These are phyloP conservation scores for Chlamydomonas reinhardtii DNA, from an alignment of 163 green algal species.

Conservation along the genomic window DNA sequence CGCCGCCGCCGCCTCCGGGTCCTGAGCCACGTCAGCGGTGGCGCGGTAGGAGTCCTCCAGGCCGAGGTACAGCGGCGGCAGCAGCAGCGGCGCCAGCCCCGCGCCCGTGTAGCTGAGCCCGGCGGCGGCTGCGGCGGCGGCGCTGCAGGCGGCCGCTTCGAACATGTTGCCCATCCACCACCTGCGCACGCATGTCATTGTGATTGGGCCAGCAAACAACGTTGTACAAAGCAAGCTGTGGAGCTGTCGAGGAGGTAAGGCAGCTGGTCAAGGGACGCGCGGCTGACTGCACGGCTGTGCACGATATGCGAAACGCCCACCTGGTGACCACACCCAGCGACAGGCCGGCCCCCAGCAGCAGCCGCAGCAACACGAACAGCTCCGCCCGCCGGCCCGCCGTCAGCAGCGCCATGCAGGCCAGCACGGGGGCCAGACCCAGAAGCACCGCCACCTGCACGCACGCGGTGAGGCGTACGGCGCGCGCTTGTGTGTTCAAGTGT, in stretches of 20 bases:
- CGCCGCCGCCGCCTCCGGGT: no score
- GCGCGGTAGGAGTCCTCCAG: not conserved
- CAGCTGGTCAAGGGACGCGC: no score
- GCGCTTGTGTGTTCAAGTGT: no score
- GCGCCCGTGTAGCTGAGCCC: constrained; percentile 91
- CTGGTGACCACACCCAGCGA: constrained; percentile 83
- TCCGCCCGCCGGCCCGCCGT: constrained; percentile 49
- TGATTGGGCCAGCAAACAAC: no score
- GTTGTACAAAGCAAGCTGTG: no score
- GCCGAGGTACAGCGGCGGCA: constrained; percentile 73
- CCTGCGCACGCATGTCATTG: no score
- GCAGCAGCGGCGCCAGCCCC: constrained; percentile 87
- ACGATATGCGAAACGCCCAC: no score
- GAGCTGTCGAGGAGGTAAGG: no score
- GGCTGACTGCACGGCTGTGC: no score
- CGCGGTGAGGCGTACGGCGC: no score
- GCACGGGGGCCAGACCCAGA: constrained; percentile 46
- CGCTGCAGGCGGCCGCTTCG: constrained; percentile 78
- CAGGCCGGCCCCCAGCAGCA: constrained; percentile 89
- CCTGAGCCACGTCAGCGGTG: not conserved
- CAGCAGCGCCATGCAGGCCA: constrained; percentile 83
- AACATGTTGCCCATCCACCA: constrained; percentile 83
- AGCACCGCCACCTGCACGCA: not conserved
- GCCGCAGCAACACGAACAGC: constrained; percentile 81
- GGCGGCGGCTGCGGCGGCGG: constrained; percentile 70